These are phyloP conservation scores for Colletotrichum camelliae DNA, from an alignment of 2,329 filamentous ascomycete species.

Conservation along the genomic window DNA sequence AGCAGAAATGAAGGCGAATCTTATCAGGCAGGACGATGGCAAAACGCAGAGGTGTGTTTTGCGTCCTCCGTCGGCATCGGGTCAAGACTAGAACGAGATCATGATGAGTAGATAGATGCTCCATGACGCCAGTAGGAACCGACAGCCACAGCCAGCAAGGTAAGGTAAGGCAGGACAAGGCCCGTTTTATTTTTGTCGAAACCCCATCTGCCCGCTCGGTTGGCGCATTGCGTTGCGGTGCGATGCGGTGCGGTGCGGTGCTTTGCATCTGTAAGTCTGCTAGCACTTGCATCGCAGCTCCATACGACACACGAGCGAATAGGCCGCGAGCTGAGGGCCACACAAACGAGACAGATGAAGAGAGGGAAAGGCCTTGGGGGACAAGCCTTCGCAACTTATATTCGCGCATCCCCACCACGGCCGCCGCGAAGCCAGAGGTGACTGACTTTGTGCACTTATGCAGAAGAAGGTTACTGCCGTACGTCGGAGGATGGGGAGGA, in stretches of 20 bases:
- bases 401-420: slow-evolving; percentile 39
- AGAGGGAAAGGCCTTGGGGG: not conserved
- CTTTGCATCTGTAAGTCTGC: not conserved
- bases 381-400: slow-evolving; percentile 32
- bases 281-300: slow-evolving; percentile 1
- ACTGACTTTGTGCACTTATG: not conserved
- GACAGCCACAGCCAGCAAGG: not conserved
- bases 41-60: not conserved
- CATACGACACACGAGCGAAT: not conserved
- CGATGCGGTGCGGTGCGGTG: not conserved
- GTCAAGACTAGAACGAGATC: not conserved
- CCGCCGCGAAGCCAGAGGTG: not conserved
- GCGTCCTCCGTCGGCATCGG: not conserved
- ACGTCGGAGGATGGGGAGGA: not conserved
- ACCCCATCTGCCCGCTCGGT: slow-evolving; percentile 2
- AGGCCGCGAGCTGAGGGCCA: not conserved
- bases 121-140: not conserved
- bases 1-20: not conserved
- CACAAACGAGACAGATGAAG: not conserved
- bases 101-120: not conserved
- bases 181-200: not conserved
- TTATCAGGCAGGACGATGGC: not conserved
- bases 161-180: not conserved
- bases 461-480: not conserved
- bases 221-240: not conserved